Conservation (phyloP, 2,329 filamentous ascomycete genomes). For the Aureobasidium subglaciale region DNA sequence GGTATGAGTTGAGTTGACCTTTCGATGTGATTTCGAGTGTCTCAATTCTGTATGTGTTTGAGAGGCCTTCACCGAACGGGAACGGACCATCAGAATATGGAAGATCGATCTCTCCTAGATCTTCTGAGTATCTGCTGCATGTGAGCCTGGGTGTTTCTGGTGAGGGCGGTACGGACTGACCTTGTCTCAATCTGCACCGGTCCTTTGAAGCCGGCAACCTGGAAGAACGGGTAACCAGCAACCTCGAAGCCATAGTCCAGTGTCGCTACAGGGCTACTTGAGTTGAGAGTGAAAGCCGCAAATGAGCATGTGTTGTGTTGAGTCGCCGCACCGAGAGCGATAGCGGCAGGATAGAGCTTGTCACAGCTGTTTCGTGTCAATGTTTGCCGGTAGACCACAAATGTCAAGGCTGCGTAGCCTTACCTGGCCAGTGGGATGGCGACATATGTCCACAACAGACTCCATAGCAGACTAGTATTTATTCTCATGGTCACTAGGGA, state of each 20-base stretch:
- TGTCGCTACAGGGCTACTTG: constrained; percentile 17
- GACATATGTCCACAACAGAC: too few relatives aligned
- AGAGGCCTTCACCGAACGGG: constrained; percentile 24
- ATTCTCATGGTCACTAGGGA: too few relatives aligned
- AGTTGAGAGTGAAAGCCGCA: not conserved
- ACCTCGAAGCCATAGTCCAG: constrained; percentile 30
- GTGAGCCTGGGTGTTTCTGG: too few relatives aligned
- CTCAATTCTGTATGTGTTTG: constrained; percentile 33
- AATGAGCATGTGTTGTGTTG: not conserved
- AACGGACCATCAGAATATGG: constrained; percentile 30
- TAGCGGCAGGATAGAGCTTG: not conserved
- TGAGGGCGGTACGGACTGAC: too few relatives aligned
- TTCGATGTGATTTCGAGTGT: constrained; percentile 31
- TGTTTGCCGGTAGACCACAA: not conserved
- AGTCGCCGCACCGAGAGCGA: not conserved
- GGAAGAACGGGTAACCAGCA: constrained; percentile 31
- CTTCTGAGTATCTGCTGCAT: constrained; percentile 26
- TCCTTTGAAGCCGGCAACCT: constrained; percentile 22
- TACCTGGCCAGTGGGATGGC: not conserved
- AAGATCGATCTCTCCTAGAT: constrained; percentile 24
- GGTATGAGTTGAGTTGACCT: constrained; percentile 27
- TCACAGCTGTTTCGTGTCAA: not conserved
- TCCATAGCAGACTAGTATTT: too few relatives aligned
- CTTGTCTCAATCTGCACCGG: constrained; percentile 28
- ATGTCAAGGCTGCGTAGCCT: too few relatives aligned